Evolutionary conservation across 2,329 filamentous ascomycete species (phyloP), one percentile per base, ranked within the genome.

Genomic region (Aphanoascus verrucosus): DNA sequence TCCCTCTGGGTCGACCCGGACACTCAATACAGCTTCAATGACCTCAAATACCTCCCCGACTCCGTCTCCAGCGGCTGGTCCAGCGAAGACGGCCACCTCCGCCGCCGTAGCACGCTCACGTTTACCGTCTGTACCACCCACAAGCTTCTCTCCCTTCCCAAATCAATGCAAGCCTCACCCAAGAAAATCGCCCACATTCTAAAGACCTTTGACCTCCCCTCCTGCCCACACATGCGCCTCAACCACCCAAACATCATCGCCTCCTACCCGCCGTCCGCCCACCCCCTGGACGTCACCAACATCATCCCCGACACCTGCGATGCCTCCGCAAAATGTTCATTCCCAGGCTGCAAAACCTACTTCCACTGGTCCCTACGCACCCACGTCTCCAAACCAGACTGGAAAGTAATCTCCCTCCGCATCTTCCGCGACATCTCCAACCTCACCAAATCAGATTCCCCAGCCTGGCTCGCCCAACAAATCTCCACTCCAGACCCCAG

Each of bases 321-420:
- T 28, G 19, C 35, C 32, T 9, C 42, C 1, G 31, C 47, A 5
- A 51, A 54, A 51, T 57, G 56, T 28, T 17, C 8, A 20, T 53
- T 55, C 15, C 53, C 56, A 3, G 41, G 15, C 41, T 57, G 56
- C 31, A 55, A 53, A 12, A 57, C 56, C 2, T 14, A 28, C 12
- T 50, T 55, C 19, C 32, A 49, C 46, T 57, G 53, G 53, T 23
- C 41, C 11, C 17, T 38, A 2, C 53, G 50, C 15, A 44, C 50
- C 31, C 51, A 50, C 42, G 17, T 31, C 31, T 19, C 37, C 6
- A 35, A 41, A 3, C 44, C 35, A 1, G 19, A 47, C 15, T 55
- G 53, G 56, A 57, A 55, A 49, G 50, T 50, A 11, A 20, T 57
- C 17, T 57, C 53, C 38, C 31, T 57, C 14, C 35, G 53, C 32